Base-by-base conservation (phyloP, 2,329 filamentous ascomycete genomes). In the Drechslerella dactyloides region DNA sequence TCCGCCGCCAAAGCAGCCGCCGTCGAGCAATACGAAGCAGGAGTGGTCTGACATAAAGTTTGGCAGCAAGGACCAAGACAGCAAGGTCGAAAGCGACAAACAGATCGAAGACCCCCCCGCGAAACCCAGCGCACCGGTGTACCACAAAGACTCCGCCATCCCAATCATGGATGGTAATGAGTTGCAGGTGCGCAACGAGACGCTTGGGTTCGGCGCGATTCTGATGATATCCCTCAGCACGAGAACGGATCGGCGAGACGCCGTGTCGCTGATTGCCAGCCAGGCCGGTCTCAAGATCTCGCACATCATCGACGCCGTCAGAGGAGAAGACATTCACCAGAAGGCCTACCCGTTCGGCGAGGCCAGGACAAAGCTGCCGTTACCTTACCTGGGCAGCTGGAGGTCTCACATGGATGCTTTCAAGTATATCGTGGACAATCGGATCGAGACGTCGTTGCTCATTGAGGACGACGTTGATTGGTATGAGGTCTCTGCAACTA, bases 401-500 rank as follows among this genome's bases (percentile, higher is more conserved):
- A 73, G 69, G 46, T 65, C 61, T 8, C 69, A 73, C 23, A 73
- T 73, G 69, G 50, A 73, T 24, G 69, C 69, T 19, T 73, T 73
- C 42, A 73, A 64, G 21, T 73, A 73, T 17, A 73, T 73, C n/a
- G 51, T 73, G 7, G 69, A 73, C 37, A 73, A 73, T 11, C 61
- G 40, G 23, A 58, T 73, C 19, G 69, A 73, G 58, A 73, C 69
- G 1, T 60, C 69, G 6, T 56, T 73, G 17, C 17, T 73, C 6
- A 30, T 73, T 17, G 69, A 73, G 40, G 69, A 73, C 23, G 69
- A 73, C 50, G 51, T 73, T 21, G 69, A 73, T 57, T 73, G 69
- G 69, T 73, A 57, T 24, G 58, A 0, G 8, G 15, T 7, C 24
- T 40, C 23, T 24, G 44, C 23, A 17, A 8, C 24, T 17, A 48